Conservation (phyloP, 768 basidiomycete genomes). For the Macrocybe gigantea region DNA sequence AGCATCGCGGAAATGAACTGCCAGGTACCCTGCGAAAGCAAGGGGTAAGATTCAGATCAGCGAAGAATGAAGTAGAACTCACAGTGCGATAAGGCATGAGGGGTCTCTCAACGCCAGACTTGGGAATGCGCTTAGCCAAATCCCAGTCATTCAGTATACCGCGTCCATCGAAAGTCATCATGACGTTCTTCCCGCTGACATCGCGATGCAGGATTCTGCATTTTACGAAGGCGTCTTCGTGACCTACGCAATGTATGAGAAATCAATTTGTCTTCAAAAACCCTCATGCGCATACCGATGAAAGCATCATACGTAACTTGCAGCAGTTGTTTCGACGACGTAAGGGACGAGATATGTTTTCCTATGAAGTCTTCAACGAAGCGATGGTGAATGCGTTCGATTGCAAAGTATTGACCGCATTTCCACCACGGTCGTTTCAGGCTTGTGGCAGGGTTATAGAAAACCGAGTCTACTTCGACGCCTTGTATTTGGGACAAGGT, state of each 20-base stretch:
- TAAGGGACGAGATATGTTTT: conserved; percentile 5
- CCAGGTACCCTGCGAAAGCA: conserved; percentile 8
- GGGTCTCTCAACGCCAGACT: background rate
- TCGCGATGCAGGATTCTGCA: conserved; percentile 8
- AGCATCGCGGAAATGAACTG: conserved; percentile 9
- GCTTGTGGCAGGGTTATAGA: background rate
- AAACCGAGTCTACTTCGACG: too few relatives aligned
- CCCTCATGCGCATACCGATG: conserved; percentile 10
- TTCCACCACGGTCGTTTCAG: conserved; percentile 12
- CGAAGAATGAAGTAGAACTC: background rate
- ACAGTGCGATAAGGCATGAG: conserved; percentile 6
- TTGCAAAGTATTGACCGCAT: background rate
- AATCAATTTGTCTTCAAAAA: background rate
- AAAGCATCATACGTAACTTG: conserved; percentile 16
- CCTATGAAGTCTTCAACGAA: conserved; percentile 14
- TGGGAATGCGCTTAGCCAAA: background rate
- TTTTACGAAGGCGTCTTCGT: conserved; percentile 5
- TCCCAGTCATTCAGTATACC: conserved; percentile 13
- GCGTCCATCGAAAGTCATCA: conserved; percentile 4
- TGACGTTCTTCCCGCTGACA: conserved; percentile 7
- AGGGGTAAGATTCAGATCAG: background rate
- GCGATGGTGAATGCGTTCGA: conserved; percentile 13
- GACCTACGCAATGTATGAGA: conserved; percentile 1
- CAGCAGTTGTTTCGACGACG: conserved; percentile 12
- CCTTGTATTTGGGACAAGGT: conserved; percentile 5